A percentile compares a stretch with the other conserved stretches of the same genome.
phyloP scores from a whole-genome alignment of 78 protist genomes.

The Diacronema lutheri region DNA sequence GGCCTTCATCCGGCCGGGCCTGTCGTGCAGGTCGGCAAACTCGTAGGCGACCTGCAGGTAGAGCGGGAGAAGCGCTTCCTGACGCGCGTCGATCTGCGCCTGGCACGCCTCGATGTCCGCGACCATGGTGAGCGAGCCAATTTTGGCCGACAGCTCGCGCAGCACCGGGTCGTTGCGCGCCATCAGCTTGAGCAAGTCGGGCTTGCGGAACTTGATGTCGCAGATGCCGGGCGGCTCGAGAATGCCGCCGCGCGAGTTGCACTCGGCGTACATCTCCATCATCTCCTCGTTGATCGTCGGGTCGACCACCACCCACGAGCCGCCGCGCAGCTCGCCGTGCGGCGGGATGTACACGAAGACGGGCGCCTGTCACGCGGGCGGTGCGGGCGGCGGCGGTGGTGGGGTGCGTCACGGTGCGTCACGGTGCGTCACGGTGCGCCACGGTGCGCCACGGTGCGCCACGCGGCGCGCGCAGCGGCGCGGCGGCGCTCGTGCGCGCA shows the following conservation, averaged over 20 bases:
- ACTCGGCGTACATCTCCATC: conserved; percentile 92
- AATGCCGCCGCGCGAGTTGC: conserved; percentile 86
- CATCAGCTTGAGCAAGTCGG: conserved; percentile 71
- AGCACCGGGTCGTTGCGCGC: conserved; percentile 65
- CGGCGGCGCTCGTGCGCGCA: no score
- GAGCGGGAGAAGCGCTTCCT: conserved; percentile 17
- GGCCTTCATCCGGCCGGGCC: conserved; percentile 92
- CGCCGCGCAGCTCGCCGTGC: conserved; percentile 20
- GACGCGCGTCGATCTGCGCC: conserved; percentile 10
- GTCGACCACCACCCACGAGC: conserved; percentile 97
- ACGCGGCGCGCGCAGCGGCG: no score
- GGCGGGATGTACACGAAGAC: conserved; percentile 89
- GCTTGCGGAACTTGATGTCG: conserved; percentile 75
- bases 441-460: no score
- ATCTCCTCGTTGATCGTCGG: conserved; percentile 83
- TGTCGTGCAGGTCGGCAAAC: conserved; percentile 95
- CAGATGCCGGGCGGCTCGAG: conserved; percentile 91
- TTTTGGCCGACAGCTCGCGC: neutral
- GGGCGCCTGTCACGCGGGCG: conserved; percentile 42
- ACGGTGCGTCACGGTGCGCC: no score
- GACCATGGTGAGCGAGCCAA: neutral
- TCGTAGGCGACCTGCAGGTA: conserved; percentile 67
- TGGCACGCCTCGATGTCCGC: neutral
- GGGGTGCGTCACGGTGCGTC: no score
- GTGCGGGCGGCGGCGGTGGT: no score